phyloP scores from a whole-genome alignment of 1,284 basidiomycete genomes.

The Lignosus rhinocerotis region DNA sequence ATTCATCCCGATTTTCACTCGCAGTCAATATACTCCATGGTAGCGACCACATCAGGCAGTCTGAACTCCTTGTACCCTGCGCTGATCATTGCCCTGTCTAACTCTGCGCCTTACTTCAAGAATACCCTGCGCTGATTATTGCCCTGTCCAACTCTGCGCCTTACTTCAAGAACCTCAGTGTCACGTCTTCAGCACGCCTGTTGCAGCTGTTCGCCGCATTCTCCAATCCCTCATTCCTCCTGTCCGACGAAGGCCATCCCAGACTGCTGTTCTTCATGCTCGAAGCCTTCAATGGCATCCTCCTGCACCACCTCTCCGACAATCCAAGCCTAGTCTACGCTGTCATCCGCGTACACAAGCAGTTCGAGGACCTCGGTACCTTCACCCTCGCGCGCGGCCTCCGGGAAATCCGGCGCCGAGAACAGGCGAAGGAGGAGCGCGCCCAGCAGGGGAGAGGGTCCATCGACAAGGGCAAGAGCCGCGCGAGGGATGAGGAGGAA shows the following conservation, averaged over 20 bases:
- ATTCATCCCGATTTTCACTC: no score
- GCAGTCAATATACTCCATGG: slow-evolving; percentile 85
- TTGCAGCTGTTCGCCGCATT: slow-evolving; percentile 90
- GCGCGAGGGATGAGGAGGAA: slow-evolving; percentile 26
- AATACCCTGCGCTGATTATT: slow-evolving; percentile 91
- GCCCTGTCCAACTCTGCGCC: slow-evolving; percentile 87
- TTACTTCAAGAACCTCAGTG: slow-evolving; percentile 79
- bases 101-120: slow-evolving; percentile 84
- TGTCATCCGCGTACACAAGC: slow-evolving; percentile 77
- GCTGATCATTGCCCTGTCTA: slow-evolving; percentile 86
- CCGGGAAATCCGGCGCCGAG: slow-evolving; percentile 77
- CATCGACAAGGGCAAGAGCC: slow-evolving; percentile 32
- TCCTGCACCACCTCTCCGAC: slow-evolving; percentile 68
- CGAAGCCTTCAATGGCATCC: slow-evolving; percentile 86
- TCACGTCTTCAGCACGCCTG: slow-evolving; percentile 80
- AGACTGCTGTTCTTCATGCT: slow-evolving; percentile 90
- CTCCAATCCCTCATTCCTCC: slow-evolving; percentile 83
- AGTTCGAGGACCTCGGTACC: slow-evolving; percentile 85
- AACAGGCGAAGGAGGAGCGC: slow-evolving; percentile 72
- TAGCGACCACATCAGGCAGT: slow-evolving; percentile 82
- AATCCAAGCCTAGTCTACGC: slow-evolving; percentile 91
- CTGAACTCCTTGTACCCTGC: slow-evolving; percentile 89
- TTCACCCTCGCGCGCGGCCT: slow-evolving; percentile 85
- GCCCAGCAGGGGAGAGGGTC: slow-evolving; percentile 35
- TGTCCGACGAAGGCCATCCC: slow-evolving; percentile 94